phyloP scores from a whole-genome alignment of 257 asterid genomes.

The Solanum lycopersicoides region DNA sequence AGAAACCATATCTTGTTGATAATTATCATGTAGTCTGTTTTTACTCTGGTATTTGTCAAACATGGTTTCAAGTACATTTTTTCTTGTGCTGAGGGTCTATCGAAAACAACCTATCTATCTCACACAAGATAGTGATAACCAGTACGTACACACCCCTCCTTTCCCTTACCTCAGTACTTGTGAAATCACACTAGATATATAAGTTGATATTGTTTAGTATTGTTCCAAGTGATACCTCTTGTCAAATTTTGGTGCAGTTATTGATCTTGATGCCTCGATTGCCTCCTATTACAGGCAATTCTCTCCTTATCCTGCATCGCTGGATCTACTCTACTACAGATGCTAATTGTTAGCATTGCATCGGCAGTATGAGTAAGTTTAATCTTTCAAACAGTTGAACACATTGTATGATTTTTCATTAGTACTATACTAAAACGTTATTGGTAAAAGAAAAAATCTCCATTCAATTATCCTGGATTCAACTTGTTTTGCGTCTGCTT shows the following conservation, averaged over 20 bases:
- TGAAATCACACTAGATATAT: background rate
- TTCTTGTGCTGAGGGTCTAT: too few relatives aligned
- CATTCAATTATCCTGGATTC: conserved; percentile 13
- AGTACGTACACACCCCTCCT: too few relatives aligned
- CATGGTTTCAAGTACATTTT: too few relatives aligned
- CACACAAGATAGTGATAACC: too few relatives aligned
- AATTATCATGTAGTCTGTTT: too few relatives aligned
- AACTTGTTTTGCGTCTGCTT: conserved; percentile 14
- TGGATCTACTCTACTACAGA: background rate
- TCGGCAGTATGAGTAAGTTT: conserved; percentile 4
- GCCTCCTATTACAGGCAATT: background rate
- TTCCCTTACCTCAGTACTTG: background rate
- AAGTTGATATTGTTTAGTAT: background rate
- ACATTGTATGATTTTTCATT: background rate
- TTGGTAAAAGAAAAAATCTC: background rate
- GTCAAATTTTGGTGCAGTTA: background rate
- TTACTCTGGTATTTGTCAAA: too few relatives aligned
- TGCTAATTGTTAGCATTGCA: conserved; percentile 3
- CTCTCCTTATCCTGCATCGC: background rate
- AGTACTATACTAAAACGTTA: background rate
- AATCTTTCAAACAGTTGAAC: background rate
- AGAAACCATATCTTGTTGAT: too few relatives aligned
- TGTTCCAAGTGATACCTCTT: background rate
- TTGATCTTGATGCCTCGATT: background rate
- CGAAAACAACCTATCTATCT: too few relatives aligned